Evolutionary conservation across 345 rosid species (phyloP).

Genomic region (Ceriops zippeliana): DNA sequence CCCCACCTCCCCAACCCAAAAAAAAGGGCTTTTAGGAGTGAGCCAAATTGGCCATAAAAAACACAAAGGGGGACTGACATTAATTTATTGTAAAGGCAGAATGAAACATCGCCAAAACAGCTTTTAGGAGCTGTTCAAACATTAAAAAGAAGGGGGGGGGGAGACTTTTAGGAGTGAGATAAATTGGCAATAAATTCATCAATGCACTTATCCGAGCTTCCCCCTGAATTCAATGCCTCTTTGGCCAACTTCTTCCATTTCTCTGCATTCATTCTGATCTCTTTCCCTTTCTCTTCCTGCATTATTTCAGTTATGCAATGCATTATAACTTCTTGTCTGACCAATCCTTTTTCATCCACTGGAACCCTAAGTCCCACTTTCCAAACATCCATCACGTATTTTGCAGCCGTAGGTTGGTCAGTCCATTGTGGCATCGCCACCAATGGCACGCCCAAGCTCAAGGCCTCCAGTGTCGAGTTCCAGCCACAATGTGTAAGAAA

Average conservation of each 20-base stretch:
- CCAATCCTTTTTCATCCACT: constrained; percentile 4
- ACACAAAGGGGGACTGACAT: too few species aligned
- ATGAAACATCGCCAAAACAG: too few species aligned
- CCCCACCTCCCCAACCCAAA: too few species aligned
- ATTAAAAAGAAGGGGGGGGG: too few species aligned
- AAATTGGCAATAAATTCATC: constrained; percentile 11
- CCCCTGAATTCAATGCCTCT: constrained; percentile 5
- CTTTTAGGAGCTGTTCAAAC: too few species aligned
- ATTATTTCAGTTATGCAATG: constrained; percentile 2
- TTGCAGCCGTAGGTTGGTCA: constrained; percentile 7
- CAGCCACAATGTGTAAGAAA: constrained; percentile 17
- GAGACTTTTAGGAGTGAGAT: neutral
- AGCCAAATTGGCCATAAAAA: too few species aligned
- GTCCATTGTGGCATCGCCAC: constrained; percentile 19
- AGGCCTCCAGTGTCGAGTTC: constrained; percentile 17
- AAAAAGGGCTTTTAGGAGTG: too few species aligned
- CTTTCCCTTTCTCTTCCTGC: constrained; percentile 3
- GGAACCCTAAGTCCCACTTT: constrained; percentile 6
- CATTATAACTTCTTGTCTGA: neutral
- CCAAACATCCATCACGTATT: constrained; percentile 11
- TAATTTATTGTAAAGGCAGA: too few species aligned
- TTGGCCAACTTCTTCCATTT: constrained; percentile 6
- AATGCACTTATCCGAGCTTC: constrained; percentile 4
- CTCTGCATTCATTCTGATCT: constrained; percentile 1
- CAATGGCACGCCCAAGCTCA: constrained; percentile 16